Percentiles rank a stretch among this genome's conserved stretches.
Conservation (phyloP, 345 rosid genomes). For the Eucalyptus pumila region DNA sequence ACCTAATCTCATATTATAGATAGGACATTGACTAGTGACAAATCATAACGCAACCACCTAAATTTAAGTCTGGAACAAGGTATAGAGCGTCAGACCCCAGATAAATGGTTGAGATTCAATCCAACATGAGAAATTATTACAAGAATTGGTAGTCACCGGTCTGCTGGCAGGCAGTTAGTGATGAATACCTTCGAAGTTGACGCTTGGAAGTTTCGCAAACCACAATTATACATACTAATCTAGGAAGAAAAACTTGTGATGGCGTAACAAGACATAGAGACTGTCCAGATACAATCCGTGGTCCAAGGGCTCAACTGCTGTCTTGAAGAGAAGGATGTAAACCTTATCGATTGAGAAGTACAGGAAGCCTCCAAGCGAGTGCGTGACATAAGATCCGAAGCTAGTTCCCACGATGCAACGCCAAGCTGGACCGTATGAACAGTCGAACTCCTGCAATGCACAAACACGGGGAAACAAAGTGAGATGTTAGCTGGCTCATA, state of each 20-base stretch:
- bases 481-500: neutral
- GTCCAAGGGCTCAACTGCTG: constrained; percentile 83
- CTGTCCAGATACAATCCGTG: constrained; percentile 10
- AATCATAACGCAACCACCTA: neutral
- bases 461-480: neutral
- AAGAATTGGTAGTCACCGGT: neutral
- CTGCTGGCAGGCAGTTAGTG: neutral
- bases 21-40: neutral
- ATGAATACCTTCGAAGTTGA: neutral
- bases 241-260: neutral
- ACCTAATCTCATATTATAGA: neutral
- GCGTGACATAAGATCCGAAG: constrained; percentile 91
- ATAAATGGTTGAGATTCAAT: neutral
- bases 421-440: constrained; percentile 90
- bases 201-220: neutral
- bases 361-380: constrained; percentile 88
- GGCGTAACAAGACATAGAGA: neutral
- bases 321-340: constrained; percentile 88
- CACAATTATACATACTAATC: neutral
- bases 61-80: neutral
- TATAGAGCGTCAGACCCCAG: neutral
- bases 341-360: constrained; percentile 86
- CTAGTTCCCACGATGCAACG: constrained; percentile 97
- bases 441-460: constrained; percentile 72
- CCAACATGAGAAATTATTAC: neutral